Base-by-base conservation (phyloP, 768 basidiomycete genomes). In the Galerina sulciceps region DNA sequence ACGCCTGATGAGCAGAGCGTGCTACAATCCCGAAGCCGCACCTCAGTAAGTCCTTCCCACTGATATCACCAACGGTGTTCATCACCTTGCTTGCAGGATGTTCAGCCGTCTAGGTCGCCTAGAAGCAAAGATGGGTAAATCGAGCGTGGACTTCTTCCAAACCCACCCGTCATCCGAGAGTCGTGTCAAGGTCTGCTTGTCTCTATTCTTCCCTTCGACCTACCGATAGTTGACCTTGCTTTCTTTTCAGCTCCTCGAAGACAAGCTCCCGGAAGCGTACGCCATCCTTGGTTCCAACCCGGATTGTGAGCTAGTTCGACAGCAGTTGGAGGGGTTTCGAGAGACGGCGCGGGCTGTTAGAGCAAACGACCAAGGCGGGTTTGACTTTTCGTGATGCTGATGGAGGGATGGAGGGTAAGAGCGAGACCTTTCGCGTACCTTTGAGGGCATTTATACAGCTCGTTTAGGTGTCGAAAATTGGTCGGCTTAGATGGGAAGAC, bases 101-200 rank as follows among this genome's bases (percentile, higher is more conserved):
- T 94, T 93, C 74, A 69, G 73, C 47, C 84, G 91, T 8, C 77
- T 97, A 58, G 84, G 78, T 0, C 72, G 79, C 49, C 64, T 86
- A 4, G 90, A 94, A 70, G 71, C 78, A 15, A 67, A 73, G n/a
- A 59, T 66, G 6, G 68, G 50, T 65, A 72, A 20, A 46, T 68
- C 17, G 38, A 68, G 41, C 45, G 57, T 67, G 23, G 85, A 87
- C 53, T 92, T 98, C 74, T 69, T 95, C 35, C 78, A 77, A 23
- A 97, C 96, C 0, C 96, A 98, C 72, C 96, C 96, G 0, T 79
- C 86, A 5, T 86, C 88, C 20, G 76, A 81, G 40, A 86, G 80
- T 67, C 85, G 95, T 18, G 85, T 93, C 57, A 79, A 88, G 78
- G 93, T 91, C n/a, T n/a, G n/a, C n/a, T 61, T 58, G 83, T 62